These are phyloP conservation scores for Phylloporus sp. DNA, from an alignment of 768 basidiomycete genomes.

Conservation along the genomic window DNA sequence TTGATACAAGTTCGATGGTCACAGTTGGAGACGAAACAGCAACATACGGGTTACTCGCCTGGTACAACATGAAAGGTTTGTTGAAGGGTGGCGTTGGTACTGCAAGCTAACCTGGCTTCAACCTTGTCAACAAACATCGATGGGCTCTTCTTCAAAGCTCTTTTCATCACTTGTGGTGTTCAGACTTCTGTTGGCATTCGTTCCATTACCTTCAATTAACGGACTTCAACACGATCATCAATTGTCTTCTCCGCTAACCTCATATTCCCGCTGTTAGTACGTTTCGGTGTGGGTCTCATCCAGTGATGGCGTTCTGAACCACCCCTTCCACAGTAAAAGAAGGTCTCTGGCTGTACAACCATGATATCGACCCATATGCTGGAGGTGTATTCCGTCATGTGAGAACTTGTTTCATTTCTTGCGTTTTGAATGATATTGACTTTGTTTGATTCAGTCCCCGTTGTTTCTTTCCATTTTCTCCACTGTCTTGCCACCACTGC, in stretches of 20 bases:
- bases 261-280: conserved; percentile 68
- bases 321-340: conserved; percentile 64
- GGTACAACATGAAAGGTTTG: too few species aligned
- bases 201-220: conserved; percentile 40
- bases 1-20: too few species aligned
- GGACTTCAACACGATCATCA: conserved; percentile 67
- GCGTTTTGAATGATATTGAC: background rate
- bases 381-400: conserved; percentile 88
- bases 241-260: conserved; percentile 77
- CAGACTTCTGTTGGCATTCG: conserved; percentile 51
- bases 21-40: too few species aligned
- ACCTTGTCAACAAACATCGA: background rate
- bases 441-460: conserved; percentile 56
- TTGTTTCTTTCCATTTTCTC: conserved; percentile 75
- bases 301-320: conserved; percentile 9
- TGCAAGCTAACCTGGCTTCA: too few species aligned
- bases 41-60: too few species aligned
- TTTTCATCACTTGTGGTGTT: conserved; percentile 43
- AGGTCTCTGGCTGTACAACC: conserved; percentile 75
- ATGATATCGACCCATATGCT: conserved; percentile 83
- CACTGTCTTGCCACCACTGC: conserved; percentile 56
- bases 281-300: background rate
- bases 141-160: conserved; percentile 10
- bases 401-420: conserved; percentile 25
- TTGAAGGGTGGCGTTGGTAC: too few species aligned